Conservation (phyloP, 768 basidiomycete species). For the Termitomyces sp. region DNA sequence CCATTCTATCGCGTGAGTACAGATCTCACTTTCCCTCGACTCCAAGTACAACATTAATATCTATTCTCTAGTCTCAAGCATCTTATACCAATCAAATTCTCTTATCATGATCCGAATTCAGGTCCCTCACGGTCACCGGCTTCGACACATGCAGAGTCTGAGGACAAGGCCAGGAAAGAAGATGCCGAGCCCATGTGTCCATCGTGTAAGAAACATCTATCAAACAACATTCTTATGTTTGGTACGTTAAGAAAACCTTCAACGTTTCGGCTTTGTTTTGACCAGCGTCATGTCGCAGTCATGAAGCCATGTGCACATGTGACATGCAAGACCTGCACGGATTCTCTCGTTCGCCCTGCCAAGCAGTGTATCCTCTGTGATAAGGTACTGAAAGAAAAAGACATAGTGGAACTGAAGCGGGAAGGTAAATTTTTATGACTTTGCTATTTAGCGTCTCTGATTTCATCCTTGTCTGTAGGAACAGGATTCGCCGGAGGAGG, state of each 20-base stretch:
- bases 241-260: conserved; percentile 36
- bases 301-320: conserved; percentile 90
- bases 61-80: conserved; percentile 63
- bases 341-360: conserved; percentile 73
- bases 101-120: conserved; percentile 37
- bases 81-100: conserved; percentile 77
- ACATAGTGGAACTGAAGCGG: conserved; percentile 78
- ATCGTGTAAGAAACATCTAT: conserved; percentile 80
- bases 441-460: not conserved
- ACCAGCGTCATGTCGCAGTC: conserved; percentile 33
- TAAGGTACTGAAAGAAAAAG: conserved; percentile 51
- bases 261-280: not conserved
- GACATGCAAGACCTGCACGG: conserved; percentile 85
- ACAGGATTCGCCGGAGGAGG: conserved; percentile 97
- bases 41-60: too few species aligned
- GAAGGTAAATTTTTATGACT: conserved; percentile 63
- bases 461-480: conserved; percentile 32
- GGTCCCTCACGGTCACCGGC: conserved; percentile 30
- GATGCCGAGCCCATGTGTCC: conserved; percentile 74
- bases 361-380: conserved; percentile 90
- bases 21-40: not conserved
- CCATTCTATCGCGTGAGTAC: conserved; percentile 71
- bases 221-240: conserved; percentile 69
- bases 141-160: conserved; percentile 29
- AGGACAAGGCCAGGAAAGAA: conserved; percentile 37